Percentiles rank a stretch among this genome's conserved stretches.
phyloP scores from a whole-genome alignment of 495 filamentous ascomycete species.

The Cercophora scortea region DNA sequence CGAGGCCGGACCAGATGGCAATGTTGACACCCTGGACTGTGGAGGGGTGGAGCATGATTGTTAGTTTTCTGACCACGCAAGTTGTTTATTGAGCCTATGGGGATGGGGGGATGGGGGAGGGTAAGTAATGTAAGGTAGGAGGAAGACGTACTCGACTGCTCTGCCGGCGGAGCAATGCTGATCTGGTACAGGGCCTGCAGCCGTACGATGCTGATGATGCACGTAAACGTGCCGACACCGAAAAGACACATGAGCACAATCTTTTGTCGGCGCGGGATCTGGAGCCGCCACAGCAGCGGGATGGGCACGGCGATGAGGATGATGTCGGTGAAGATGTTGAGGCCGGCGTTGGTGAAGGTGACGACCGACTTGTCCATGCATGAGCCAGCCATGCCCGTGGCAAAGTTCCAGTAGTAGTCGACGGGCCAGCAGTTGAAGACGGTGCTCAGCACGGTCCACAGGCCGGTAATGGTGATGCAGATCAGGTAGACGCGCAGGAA shows the following conservation, averaged over 20 bases:
- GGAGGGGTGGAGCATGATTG: not conserved
- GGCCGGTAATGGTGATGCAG: constrained; percentile 13
- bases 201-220: constrained; percentile 12
- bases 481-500: constrained; percentile 12
- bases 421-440: constrained; percentile 36
- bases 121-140: not conserved
- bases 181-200: constrained; percentile 9
- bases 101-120: too few species aligned
- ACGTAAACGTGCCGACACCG: constrained; percentile 11
- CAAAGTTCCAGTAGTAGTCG: constrained; percentile 24
- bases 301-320: constrained; percentile 30
- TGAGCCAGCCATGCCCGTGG: constrained; percentile 4
- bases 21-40: constrained; percentile 19
- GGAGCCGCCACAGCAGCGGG: constrained; percentile 18
- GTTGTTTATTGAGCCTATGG: too few species aligned
- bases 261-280: constrained; percentile 13
- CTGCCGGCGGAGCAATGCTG: not conserved
- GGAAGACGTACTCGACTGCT: constrained; percentile 4
- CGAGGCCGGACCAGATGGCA: constrained; percentile 41
- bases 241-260: constrained; percentile 14
- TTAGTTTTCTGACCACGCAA: not conserved
- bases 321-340: constrained; percentile 35
- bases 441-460: constrained; percentile 18
- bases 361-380: constrained; percentile 26
- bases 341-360: constrained; percentile 29